These are phyloP conservation scores for Erysimum cheiranthoides DNA, from an alignment of 345 rosid genomes.

Conservation along the genomic window DNA sequence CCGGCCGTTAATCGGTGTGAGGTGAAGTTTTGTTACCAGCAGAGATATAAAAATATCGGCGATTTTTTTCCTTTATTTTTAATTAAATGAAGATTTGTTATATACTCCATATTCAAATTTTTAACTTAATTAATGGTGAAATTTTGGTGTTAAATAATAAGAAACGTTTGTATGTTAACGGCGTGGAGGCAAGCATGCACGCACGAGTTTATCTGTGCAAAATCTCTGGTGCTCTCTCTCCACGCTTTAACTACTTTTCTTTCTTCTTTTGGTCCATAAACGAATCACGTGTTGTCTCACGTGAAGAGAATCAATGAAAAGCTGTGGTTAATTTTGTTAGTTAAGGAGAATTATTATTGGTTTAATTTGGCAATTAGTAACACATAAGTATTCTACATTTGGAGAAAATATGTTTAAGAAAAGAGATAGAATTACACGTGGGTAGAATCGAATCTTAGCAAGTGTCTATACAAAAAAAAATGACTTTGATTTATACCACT, in stretches of 20 bases:
- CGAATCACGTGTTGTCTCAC: conserved; percentile 50
- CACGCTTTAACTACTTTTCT: conserved; percentile 27
- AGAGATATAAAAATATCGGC: background rate
- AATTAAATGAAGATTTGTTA: background rate
- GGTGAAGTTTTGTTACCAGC: conserved; percentile 40
- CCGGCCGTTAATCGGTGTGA: conserved; percentile 3
- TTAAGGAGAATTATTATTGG: background rate
- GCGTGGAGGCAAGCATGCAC: conserved; percentile 56
- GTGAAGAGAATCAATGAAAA: conserved; percentile 45
- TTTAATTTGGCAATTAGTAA: background rate
- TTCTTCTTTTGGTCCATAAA: conserved; percentile 28
- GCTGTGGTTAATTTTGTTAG: conserved; percentile 1
- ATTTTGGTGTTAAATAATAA: conserved; percentile 15
- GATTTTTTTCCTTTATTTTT: background rate
- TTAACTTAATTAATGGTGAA: conserved; percentile 17
- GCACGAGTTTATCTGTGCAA: conserved; percentile 42
- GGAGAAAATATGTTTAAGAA: background rate
- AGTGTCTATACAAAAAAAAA: conserved; percentile 28
- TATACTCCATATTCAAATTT: conserved; percentile 28
- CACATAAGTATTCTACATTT: background rate
- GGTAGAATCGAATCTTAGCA: conserved; percentile 42
- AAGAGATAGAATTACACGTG: conserved; percentile 25
- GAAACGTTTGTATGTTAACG: conserved; percentile 32
- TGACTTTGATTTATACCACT: conserved; percentile 4
- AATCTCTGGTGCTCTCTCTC: background rate